These are phyloP conservation scores for Ampelomyces quisqualis DNA, from an alignment of 2,329 filamentous ascomycete genomes.

Conservation along the genomic window DNA sequence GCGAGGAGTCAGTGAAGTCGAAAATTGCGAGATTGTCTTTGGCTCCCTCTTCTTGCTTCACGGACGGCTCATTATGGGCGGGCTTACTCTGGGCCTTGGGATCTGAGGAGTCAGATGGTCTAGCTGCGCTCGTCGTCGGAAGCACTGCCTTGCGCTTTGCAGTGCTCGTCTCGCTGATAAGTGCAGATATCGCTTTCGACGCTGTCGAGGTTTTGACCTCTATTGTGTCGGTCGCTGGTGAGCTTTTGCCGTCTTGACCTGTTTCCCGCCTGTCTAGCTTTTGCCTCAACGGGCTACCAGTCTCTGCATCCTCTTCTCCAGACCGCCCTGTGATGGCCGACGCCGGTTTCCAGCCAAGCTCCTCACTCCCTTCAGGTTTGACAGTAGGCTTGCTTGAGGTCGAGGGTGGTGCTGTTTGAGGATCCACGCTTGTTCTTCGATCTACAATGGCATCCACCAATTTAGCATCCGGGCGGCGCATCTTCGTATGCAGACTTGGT, in stretches of 20 bases:
- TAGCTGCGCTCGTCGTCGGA: constrained; percentile 3
- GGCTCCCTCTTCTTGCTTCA: constrained; percentile 14
- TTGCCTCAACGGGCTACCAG: constrained; percentile 41
- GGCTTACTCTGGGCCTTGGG: constrained; percentile 4
- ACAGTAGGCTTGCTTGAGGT: constrained; percentile 23
- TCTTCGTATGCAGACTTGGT: constrained; percentile 51
- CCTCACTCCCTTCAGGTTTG: constrained; percentile 32
- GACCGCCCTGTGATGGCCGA: constrained; percentile 17
- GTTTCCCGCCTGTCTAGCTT: constrained; percentile 32
- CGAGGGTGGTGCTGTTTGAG: constrained; percentile 20
- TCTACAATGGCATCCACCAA: constrained; percentile 49
- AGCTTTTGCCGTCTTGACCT: constrained; percentile 19
- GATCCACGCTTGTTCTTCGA: constrained; percentile 30
- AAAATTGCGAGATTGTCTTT: constrained; percentile 40
- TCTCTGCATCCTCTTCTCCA: constrained; percentile 31
- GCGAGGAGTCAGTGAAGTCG: constrained; percentile 42
- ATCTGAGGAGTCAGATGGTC: constrained; percentile 4
- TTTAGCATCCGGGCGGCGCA: constrained; percentile 51
- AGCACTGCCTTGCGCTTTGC: constrained; percentile 25
- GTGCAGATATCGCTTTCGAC: constrained; percentile 37
- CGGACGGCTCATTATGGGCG: constrained; percentile 4
- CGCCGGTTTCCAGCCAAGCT: constrained; percentile 32
- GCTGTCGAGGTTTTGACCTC: constrained; percentile 30
- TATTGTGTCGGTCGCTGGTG: constrained; percentile 14
- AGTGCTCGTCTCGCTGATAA: constrained; percentile 34